Base-by-base conservation (phyloP, 495 filamentous ascomycete species). In the Xylaria cubensis region DNA sequence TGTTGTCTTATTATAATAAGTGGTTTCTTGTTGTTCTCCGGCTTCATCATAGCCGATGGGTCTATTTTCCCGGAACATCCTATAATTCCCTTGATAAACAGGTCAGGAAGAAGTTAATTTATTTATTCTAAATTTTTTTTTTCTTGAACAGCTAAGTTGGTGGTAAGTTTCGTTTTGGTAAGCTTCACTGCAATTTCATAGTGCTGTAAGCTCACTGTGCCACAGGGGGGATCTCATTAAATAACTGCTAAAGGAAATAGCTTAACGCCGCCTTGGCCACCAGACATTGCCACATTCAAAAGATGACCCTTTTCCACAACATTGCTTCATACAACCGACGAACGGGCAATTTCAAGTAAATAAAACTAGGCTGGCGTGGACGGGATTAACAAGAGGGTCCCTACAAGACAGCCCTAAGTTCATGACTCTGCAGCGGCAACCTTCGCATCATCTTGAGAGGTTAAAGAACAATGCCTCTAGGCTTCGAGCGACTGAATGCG, bases 401-500 rank as follows among this genome's bases (percentile, higher is more conserved):
- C 17, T 56, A 15, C 3, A 50, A 41, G 19, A 44, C 21, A 50
- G 26, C 13, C 5, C 7, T 3, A 21, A 59, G 34, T 26, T 32
- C 17, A 39, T 39, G 19, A 56, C 53, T 9, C 24, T 36, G 51
- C 24, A 29, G 36, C 53, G 8, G 29, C 1, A 29, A 63, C 29
- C 26, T n/a, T 6, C 7, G 63, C 41, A 34, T 68, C 78, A 48
- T 58, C 66, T 17, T 36, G 0, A 24, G 19, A 50, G 34, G 32
- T 29, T 41, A 41, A 50, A 5, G n/a, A 39, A 80, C 51, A 21
- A 93, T 93, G 91, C 90, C 91, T 65, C 76, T 90, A 26, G 91
- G 91, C 32, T 88, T 90, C 74, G 85, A 91, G 76, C 86, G 91
- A 24, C 80, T 93, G 67, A 94, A 94, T 76, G 88, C 85, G 72